phyloP scores from a whole-genome alignment of 306 rosid species.

The Castanospermum australe region DNA sequence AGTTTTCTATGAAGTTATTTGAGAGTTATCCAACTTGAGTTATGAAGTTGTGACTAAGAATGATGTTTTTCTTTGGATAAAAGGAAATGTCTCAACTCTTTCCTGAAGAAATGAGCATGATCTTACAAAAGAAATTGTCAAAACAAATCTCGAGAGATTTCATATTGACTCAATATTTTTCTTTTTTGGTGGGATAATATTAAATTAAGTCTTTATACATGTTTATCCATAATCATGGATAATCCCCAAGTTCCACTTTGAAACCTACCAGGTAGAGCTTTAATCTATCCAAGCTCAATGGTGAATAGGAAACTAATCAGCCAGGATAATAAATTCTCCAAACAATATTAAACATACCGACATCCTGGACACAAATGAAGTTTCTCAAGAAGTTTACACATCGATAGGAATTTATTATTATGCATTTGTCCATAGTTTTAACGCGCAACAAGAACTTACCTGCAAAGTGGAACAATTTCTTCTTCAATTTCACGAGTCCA shows the following conservation, averaged over 20 bases:
- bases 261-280: background rate
- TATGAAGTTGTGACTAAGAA: background rate
- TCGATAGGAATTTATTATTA: background rate
- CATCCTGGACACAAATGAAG: background rate
- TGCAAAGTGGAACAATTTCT: constrained; percentile 68
- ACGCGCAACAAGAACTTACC: constrained; percentile 29
- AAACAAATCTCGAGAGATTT: too few relatives aligned
- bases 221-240: background rate
- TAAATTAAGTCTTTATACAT: background rate
- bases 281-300: background rate
- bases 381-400: background rate
- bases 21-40: background rate
- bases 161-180: too few relatives aligned
- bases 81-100: background rate
- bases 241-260: background rate
- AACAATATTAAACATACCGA: background rate
- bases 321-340: background rate
- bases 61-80: background rate
- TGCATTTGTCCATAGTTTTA: background rate
- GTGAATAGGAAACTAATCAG: background rate
- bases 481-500: constrained; percentile 78
- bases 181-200: background rate
- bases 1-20: background rate
- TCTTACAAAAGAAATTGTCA: background rate
- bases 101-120: background rate